These are phyloP conservation scores for Rhododendron henanense DNA, from an alignment of 148 eudicot genomes.

Conservation along the genomic window DNA sequence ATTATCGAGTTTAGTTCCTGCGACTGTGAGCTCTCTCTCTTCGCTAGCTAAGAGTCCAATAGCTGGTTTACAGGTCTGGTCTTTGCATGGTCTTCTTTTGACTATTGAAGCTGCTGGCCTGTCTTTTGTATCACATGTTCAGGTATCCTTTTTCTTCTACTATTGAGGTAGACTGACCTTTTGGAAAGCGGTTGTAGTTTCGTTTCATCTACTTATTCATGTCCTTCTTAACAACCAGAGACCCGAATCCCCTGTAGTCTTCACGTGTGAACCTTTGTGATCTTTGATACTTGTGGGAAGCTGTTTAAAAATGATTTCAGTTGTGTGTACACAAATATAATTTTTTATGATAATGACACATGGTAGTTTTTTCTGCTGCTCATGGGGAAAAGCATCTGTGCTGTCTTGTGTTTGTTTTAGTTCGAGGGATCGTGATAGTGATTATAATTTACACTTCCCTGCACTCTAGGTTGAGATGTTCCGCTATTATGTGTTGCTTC, in stretches of 20 bases:
- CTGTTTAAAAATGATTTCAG: neutral
- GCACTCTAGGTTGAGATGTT: neutral
- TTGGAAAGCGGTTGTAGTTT: neutral
- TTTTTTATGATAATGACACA: neutral
- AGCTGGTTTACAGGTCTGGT: slow-evolving; percentile 81
- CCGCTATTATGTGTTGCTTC: neutral
- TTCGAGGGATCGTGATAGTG: neutral
- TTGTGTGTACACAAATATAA: neutral
- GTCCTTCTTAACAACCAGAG: neutral
- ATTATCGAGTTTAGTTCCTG: slow-evolving; percentile 84
- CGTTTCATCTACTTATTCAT: neutral
- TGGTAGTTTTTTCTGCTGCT: neutral
- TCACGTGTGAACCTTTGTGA: neutral
- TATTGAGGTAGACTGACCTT: neutral
- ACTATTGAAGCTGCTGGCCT: slow-evolving; percentile 97
- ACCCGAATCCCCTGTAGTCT: neutral
- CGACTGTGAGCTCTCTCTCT: slow-evolving; percentile 82
- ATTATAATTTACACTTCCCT: neutral
- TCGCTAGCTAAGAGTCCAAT: slow-evolving; percentile 73
- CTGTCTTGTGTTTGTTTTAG: neutral
- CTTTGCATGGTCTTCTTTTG: slow-evolving; percentile 88
- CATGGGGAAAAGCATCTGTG: neutral
- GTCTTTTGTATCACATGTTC: slow-evolving; percentile 88
- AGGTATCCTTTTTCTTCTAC: slow-evolving; percentile 44
- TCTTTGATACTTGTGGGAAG: neutral